Conservation (phyloP, 768 basidiomycete species). For the Hydnum rufescens region DNA sequence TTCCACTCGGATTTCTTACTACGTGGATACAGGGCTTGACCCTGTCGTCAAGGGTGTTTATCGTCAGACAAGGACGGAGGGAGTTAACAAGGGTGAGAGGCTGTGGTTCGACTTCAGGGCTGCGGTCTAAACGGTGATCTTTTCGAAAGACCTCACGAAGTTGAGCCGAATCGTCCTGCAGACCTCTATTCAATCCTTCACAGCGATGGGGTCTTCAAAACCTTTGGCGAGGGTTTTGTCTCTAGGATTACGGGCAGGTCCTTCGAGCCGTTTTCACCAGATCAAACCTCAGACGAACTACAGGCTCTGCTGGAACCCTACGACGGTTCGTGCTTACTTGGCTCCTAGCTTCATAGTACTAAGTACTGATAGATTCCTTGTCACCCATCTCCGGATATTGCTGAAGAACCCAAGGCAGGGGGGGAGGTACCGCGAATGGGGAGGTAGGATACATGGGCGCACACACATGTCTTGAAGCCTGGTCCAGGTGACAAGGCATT, state of each 20-base stretch:
- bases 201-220: constrained; percentile 1
- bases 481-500: not conserved
- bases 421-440: no score
- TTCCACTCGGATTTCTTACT: not conserved
- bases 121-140: not conserved
- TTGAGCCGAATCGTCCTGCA: not conserved
- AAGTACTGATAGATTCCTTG: no score
- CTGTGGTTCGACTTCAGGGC: not conserved
- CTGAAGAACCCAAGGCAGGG: no score
- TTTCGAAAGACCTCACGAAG: not conserved
- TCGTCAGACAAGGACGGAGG: not conserved
- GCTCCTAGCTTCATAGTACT: no score
- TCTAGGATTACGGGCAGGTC: not conserved
- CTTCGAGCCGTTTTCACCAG: constrained; percentile 17
- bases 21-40: constrained; percentile 2
- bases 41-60: not conserved
- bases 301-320: constrained; percentile 8
- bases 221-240: not conserved
- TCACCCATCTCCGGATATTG: no score
- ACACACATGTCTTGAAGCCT: no score
- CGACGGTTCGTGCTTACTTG: constrained; percentile 6
- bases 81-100: not conserved
- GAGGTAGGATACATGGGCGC: no score
- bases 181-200: constrained; percentile 12
- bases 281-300: constrained; percentile 8